Evolutionary conservation across 108 stramenopile species (phyloP), one percentile per base, ranked within the genome.

Genomic region (Stephanodiscus minutulus): DNA sequence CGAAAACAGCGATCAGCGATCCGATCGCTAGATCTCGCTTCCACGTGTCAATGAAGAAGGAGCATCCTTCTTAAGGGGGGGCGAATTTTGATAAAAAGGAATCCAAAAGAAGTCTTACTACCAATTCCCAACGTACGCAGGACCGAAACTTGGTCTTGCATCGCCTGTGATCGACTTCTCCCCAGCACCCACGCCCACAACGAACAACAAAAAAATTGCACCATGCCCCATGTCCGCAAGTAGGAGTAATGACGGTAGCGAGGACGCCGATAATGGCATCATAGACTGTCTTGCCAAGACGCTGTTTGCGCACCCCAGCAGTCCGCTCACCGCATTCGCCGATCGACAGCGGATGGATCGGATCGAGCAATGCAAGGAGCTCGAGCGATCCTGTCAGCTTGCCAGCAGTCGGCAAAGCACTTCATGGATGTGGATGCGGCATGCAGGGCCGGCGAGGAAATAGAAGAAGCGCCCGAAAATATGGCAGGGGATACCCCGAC

Each of bases 261-360:
- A 64, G 6, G 46, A 48, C 13, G 46, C 29, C 2, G n/a, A 74
- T 33, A 64, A 74, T 46, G 77, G 77, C 17, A 21, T 62, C n/a
- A 52, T 72, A 15, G 70, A 71, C 49, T 57, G 70, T 18, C 53
- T 79, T 35, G 70, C 77, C 13, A 71, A 66, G 49, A 48, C 57
- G n/a, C 29, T 79, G 21, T 79, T 78, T 47, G 66, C 70, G 2
- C 62, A 58, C 5, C 61, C 68, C 43, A 50, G 31, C 17, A 79
- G 77, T 62, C 77, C 70, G 4, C 24, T 72, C 2, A 70, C 70
- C 27, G 60, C 48, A 0, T 79, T 67, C 62, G 77, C 77, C 49
- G 70, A 72, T 47, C 29, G 58, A 27, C 77, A 79, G 64, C 66
- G 77, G 1, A 29, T 55, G 35, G 77, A 79, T 20, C 48, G 77